These are phyloP conservation scores for Fraxinus quadrangulata DNA, from an alignment of 257 asterid species.

Conservation along the genomic window DNA sequence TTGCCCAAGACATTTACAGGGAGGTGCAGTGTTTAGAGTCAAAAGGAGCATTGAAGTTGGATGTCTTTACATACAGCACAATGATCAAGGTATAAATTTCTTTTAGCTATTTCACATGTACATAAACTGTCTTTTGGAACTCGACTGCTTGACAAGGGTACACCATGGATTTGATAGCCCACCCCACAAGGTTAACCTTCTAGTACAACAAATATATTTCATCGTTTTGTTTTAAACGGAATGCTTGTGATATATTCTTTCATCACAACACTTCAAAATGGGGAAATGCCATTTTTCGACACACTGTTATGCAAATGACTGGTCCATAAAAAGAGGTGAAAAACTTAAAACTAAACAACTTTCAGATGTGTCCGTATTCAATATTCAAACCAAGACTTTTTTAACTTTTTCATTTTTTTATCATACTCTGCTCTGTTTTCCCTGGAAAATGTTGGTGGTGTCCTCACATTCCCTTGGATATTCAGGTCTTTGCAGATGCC, in stretches of 20 bases:
- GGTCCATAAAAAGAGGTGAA: constrained; percentile 22
- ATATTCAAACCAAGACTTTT: constrained; percentile 23
- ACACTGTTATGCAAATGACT: constrained; percentile 14
- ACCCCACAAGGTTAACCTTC: constrained; percentile 15
- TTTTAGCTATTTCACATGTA: constrained; percentile 17
- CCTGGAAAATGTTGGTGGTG: constrained; percentile 35
- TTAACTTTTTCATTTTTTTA: background rate
- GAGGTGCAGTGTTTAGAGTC: constrained; percentile 60
- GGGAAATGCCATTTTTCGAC: constrained; percentile 25
- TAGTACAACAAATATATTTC: constrained; percentile 17
- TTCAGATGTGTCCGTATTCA: constrained; percentile 20
- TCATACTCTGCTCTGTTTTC: constrained; percentile 29
- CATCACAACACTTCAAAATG: constrained; percentile 9
- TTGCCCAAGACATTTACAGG: constrained; percentile 75
- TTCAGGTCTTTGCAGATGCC: constrained; percentile 95
- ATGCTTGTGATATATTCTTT: constrained; percentile 22
- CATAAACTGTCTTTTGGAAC: constrained; percentile 14
- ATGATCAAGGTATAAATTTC: constrained; percentile 68
- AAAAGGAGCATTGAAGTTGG: constrained; percentile 66
- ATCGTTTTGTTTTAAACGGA: constrained; percentile 12
- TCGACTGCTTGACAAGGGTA: constrained; percentile 6
- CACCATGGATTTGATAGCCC: constrained; percentile 5
- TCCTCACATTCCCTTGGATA: constrained; percentile 38
- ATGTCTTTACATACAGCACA: constrained; percentile 93
- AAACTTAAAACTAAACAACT: constrained; percentile 5